Conservation (phyloP, 2,329 filamentous ascomycete genomes). For the Calonectria fujianensis region DNA sequence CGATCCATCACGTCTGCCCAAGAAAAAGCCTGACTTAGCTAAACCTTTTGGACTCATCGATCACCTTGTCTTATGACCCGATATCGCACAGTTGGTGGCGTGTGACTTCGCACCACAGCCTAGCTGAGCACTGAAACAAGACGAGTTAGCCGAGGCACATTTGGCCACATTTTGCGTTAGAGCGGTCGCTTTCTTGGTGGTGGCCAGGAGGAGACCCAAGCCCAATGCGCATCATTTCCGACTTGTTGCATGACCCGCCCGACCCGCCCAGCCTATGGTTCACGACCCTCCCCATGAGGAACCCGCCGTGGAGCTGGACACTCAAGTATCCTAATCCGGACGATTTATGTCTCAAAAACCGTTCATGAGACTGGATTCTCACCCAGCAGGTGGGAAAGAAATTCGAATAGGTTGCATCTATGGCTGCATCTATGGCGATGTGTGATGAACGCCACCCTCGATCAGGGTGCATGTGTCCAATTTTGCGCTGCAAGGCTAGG, state of each 20-base stretch:
- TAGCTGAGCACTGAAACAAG: background rate
- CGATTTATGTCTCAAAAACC: background rate
- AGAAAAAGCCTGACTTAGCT: background rate
- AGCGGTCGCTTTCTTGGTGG: background rate
- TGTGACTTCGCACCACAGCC: background rate
- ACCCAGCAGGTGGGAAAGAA: background rate
- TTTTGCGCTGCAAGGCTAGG: background rate
- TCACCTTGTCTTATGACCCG: background rate
- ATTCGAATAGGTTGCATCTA: background rate
- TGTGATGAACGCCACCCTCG: slow-evolving; percentile 8
- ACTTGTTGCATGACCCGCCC: background rate
- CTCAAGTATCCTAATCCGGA: background rate
- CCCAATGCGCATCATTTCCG: background rate
- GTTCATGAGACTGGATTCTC: background rate
- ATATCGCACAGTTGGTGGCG: background rate
- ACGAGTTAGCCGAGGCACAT: background rate
- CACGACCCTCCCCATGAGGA: background rate
- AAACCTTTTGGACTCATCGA: background rate
- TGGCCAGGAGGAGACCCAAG: background rate
- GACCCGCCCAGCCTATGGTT: background rate
- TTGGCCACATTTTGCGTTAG: background rate
- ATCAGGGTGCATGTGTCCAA: background rate
- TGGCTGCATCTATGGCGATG: background rate
- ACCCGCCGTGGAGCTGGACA: background rate
- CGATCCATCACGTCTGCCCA: background rate